Evolutionary conservation across 208 protist genomes (phyloP).

Genomic region (Blastocrithidia nonstop): DNA sequence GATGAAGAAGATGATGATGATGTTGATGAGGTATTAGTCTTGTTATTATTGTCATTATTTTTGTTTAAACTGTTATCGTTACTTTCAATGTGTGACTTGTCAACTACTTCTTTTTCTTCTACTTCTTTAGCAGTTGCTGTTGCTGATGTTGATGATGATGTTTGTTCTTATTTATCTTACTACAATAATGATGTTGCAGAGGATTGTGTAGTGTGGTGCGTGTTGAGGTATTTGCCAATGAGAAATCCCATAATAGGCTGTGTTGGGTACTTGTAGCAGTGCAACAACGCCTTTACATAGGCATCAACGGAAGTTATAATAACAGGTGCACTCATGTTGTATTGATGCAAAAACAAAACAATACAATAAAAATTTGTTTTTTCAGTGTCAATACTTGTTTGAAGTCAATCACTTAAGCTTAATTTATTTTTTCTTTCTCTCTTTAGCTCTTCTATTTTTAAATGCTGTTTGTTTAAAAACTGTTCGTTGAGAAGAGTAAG

Average conservation of each 20-base stretch:
- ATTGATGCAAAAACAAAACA: slow-evolving; percentile 2
- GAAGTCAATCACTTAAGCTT: not conserved
- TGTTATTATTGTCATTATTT: too few species aligned
- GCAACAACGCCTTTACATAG: slow-evolving; percentile 68
- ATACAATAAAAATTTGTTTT: slow-evolving; percentile 5
- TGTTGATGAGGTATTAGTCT: too few species aligned
- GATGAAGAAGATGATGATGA: too few species aligned
- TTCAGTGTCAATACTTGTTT: not conserved
- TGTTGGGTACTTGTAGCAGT: slow-evolving; percentile 76
- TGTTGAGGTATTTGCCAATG: slow-evolving; percentile 53
- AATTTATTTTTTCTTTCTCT: slow-evolving; percentile 3
- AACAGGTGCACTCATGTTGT: not conserved
- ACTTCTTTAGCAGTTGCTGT: not conserved
- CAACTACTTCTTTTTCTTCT: not conserved
- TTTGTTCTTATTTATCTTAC: not conserved
- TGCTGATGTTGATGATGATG: slow-evolving; percentile 2
- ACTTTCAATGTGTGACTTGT: too few species aligned
- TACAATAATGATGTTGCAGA: not conserved
- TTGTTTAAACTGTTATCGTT: too few species aligned
- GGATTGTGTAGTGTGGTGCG: too few species aligned
- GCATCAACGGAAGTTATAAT: slow-evolving; percentile 51
- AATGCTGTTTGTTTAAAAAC: too few species aligned
- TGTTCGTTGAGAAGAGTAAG: too few species aligned
- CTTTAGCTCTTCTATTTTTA: not conserved
- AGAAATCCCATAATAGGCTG: slow-evolving; percentile 70